phyloP scores from a whole-genome alignment of 176 grass and related monocot species.

The Avena eriantha region DNA sequence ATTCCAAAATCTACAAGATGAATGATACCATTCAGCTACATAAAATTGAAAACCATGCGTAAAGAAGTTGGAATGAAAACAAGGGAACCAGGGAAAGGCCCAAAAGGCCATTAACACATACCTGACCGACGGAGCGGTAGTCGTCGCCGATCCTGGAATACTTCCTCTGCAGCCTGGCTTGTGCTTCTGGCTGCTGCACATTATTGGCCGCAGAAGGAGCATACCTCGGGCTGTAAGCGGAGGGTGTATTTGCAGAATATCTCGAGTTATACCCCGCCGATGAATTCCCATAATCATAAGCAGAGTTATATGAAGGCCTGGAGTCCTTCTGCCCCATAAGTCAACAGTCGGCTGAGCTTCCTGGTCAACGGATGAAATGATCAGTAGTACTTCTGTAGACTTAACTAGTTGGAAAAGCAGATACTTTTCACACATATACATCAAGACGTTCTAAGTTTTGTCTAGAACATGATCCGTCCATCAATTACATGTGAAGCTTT shows the following conservation, averaged over 20 bases:
- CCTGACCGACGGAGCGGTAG: constrained; percentile 78
- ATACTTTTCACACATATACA: not conserved
- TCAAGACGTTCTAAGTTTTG: not conserved
- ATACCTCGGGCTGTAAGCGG: constrained; percentile 59
- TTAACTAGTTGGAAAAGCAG: not conserved
- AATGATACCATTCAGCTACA: constrained; percentile 14
- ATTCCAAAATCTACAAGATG: constrained; percentile 20
- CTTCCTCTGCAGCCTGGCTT: constrained; percentile 61
- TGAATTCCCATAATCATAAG: constrained; percentile 50
- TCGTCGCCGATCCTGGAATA: constrained; percentile 85
- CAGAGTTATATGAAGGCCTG: constrained; percentile 41
- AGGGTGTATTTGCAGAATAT: constrained; percentile 52
- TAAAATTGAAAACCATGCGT: not conserved
- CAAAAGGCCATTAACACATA: constrained; percentile 33
- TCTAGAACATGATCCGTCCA: not conserved
- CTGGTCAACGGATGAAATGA: constrained; percentile 9
- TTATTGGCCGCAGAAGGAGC: constrained; percentile 42
- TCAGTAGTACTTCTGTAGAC: not conserved
- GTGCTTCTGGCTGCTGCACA: constrained; percentile 62
- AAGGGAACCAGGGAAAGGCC: not conserved
- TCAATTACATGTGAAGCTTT: not conserved
- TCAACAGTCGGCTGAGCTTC: constrained; percentile 17
- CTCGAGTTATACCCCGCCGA: constrained; percentile 55
- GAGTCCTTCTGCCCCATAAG: constrained; percentile 63
- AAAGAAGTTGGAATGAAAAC: not conserved